Base-by-base conservation (phyloP, 495 filamentous ascomycete species). In the Penicillium steckii region DNA sequence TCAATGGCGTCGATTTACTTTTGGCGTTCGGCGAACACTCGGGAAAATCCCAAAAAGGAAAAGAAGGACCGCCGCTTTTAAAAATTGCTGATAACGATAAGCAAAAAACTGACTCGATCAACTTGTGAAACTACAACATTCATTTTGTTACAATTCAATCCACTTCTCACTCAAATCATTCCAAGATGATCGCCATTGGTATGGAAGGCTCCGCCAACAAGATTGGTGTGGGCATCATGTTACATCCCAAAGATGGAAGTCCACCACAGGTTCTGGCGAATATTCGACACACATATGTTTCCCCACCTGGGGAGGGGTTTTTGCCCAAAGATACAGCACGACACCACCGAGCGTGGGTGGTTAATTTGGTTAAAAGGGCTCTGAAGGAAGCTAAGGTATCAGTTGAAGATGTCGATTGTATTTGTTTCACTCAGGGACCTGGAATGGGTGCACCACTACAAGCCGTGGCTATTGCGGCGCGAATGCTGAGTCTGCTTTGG, bases 191-290 rank as follows among this genome's bases (percentile, higher is more conserved):
- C 52, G 85, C 90, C 48, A 82, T 98, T 62, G 95, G 95, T 42
- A 89, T 95, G 65, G 94, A 98, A 76, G 93, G 94, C 66, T 95
- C 90, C 41, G 94, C 94, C 73, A 97, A 98, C 79, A 98, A 98
- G 69, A 80, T 98, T 43, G 94, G 94, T 58, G 85, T 97, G 48
- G 94, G 94, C 65, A 77, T 98, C 27, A 97, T 98, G 69, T 79
- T 80, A 24, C 95, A 98, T 75, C 84, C 85, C 50, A 71, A 80
- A 5, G 69, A 76, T 55, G 77, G 78, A 19, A 78, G 77, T 48
- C 76, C 81, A 26, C 81, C 91, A 19, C 73, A 82, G 59, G 85
- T 97, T 64, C 91, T 98, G 55, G 85, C 91, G 62, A 98, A 98
- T 71, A 81, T 98, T 63, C 85, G 94, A 15, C 88, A 97, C 78